A percentile compares a stretch with the other conserved stretches of the same genome.
These are phyloP conservation scores for Fabrea salina DNA, from an alignment of 169 alveolate genomes.

Conservation along the genomic window DNA sequence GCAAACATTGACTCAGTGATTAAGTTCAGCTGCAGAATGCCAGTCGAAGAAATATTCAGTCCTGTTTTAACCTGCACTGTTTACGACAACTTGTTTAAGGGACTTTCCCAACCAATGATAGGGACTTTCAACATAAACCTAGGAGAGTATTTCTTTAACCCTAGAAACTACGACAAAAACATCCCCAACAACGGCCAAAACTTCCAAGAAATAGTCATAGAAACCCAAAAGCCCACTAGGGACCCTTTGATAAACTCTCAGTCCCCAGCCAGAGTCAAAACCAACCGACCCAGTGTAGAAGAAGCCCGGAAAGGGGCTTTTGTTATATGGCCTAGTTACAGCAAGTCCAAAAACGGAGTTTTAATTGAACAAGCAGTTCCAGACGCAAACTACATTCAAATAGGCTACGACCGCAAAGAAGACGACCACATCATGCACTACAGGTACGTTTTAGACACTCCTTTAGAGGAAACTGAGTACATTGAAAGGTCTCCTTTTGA, in stretches of 20 bases:
- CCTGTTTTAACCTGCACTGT: slow-evolving; percentile 70
- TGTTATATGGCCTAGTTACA: background rate
- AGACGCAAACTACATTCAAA: background rate
- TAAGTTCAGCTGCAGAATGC: slow-evolving; percentile 53
- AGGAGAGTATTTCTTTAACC: slow-evolving; percentile 36
- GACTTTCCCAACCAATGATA: slow-evolving; percentile 52
- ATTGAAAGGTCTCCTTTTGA: slow-evolving; percentile 49
- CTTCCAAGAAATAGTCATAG: too few species aligned
- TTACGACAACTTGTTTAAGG: slow-evolving; percentile 67
- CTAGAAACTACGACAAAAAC: slow-evolving; percentile 6
- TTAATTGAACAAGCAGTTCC: background rate
- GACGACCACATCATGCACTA: slow-evolving; percentile 34
- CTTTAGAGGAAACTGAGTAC: slow-evolving; percentile 43
- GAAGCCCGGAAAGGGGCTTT: slow-evolving; percentile 12
- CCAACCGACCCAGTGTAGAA: background rate
- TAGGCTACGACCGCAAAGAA: background rate
- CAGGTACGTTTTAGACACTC: slow-evolving; percentile 35
- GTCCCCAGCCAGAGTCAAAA: background rate
- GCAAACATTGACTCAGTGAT: slow-evolving; percentile 70
- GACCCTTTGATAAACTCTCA: too few species aligned
- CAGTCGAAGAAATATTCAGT: slow-evolving; percentile 58
- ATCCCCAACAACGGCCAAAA: too few species aligned
- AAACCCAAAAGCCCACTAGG: too few species aligned
- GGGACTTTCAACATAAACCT: slow-evolving; percentile 50
- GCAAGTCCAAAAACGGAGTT: background rate